Percentiles rank a stretch among this genome's conserved stretches.
These are phyloP conservation scores for Ustilago sp. DNA, from an alignment of 1,284 basidiomycete genomes.

Conservation along the genomic window DNA sequence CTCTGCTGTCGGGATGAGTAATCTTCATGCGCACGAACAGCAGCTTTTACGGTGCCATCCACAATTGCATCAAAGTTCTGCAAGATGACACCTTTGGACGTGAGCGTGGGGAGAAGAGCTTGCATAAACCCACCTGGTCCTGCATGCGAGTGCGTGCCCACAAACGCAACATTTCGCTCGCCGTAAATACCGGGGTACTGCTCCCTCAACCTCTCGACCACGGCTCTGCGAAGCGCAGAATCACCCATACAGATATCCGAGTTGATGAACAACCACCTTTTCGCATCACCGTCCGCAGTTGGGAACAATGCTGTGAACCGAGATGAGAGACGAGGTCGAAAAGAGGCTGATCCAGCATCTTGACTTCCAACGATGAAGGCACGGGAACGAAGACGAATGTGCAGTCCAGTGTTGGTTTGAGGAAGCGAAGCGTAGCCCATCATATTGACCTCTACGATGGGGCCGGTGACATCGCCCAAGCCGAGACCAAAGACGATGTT, in stretches of 20 bases:
- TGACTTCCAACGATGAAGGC: constrained; percentile 78
- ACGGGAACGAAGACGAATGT: constrained; percentile 82
- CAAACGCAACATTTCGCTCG: constrained; percentile 79
- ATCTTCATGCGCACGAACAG: constrained; percentile 77
- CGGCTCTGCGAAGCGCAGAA: constrained; percentile 78
- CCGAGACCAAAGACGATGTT: constrained; percentile 70
- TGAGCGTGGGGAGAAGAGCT: constrained; percentile 81
- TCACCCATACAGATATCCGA: constrained; percentile 77
- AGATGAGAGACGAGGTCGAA: constrained; percentile 6
- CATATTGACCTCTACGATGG: constrained; percentile 70
- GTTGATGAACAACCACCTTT: constrained; percentile 80
- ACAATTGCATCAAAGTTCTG: constrained; percentile 77
- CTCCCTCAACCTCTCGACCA: constrained; percentile 75
- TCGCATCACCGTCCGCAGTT: constrained; percentile 42
- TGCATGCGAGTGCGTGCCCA: constrained; percentile 81
- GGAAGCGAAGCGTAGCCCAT: constrained; percentile 79
- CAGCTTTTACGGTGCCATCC: constrained; percentile 77
- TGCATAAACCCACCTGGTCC: constrained; percentile 82
- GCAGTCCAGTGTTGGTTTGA: constrained; percentile 81
- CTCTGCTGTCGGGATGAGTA: constrained; percentile 65
- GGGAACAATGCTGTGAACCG: constrained; percentile 35
- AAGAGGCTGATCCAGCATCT: constrained; percentile 1
- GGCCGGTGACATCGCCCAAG: constrained; percentile 81
- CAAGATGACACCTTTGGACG: constrained; percentile 78
- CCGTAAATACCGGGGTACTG: constrained; percentile 77